phyloP scores from a whole-genome alignment of 2,329 filamentous ascomycete species.

The Gremmenia infestans region DNA sequence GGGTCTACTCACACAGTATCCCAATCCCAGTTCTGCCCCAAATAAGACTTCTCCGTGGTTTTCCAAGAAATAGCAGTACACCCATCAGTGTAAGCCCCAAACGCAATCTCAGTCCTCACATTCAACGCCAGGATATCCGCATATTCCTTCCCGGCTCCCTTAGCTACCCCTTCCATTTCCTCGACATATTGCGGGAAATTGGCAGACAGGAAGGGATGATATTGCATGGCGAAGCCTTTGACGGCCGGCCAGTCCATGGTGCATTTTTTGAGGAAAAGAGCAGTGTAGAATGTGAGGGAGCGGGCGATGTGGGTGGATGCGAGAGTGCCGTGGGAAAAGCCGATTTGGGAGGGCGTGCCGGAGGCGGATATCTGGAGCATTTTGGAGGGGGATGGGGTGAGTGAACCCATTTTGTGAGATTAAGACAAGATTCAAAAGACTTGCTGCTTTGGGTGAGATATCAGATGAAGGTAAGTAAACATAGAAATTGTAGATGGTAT shows the following conservation, averaged over 20 bases:
- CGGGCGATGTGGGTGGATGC: slow-evolving; percentile 31
- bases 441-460: too few species aligned
- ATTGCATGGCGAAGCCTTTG: slow-evolving; percentile 15
- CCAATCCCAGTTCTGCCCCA: slow-evolving; percentile 31
- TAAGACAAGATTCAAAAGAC: too few species aligned
- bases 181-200: slow-evolving; percentile 19
- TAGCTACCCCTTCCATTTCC: slow-evolving; percentile 42
- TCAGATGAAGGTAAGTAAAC: too few species aligned
- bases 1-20: slow-evolving; percentile 4
- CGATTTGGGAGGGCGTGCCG: slow-evolving; percentile 30
- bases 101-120: slow-evolving; percentile 47
- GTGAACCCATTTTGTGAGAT: too few species aligned
- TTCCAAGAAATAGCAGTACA: slow-evolving; percentile 43
- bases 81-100: slow-evolving; percentile 45
- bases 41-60: slow-evolving; percentile 21
- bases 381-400: background rate
- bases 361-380: slow-evolving; percentile 19
- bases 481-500: too few species aligned
- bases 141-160: slow-evolving; percentile 37
- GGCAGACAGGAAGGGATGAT: slow-evolving; percentile 12
- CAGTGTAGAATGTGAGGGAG: slow-evolving; percentile 35
- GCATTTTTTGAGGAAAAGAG: slow-evolving; percentile 32
- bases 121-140: slow-evolving; percentile 46
- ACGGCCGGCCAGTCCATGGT: slow-evolving; percentile 31
- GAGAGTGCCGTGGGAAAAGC: slow-evolving; percentile 31